phyloP scores from a whole-genome alignment of 2,329 filamentous ascomycete species.

The Cordyceps cateniannulata region DNA sequence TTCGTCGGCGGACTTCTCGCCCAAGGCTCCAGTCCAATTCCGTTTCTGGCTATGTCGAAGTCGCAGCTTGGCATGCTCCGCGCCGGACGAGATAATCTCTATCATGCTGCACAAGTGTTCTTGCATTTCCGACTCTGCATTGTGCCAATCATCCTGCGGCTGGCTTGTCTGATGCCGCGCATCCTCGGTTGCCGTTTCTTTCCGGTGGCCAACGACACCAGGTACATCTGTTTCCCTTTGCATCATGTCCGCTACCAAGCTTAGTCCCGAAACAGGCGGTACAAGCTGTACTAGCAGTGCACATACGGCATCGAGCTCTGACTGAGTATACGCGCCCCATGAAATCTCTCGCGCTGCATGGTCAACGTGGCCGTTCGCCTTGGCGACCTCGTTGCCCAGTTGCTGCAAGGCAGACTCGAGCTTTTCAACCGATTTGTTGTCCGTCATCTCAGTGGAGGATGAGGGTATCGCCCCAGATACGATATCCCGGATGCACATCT shows the following conservation, averaged over 20 bases:
- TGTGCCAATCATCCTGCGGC: not conserved
- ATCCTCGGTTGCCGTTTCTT: not conserved
- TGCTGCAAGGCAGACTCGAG: conserved; percentile 1
- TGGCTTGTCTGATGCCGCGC: not conserved
- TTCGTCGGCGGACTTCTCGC: not conserved
- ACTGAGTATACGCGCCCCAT: conserved; percentile 3
- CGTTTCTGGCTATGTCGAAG: not conserved
- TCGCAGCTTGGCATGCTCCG: not conserved
- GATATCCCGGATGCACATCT: not conserved
- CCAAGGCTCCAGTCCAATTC: not conserved
- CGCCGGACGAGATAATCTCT: not conserved
- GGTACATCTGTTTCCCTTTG: conserved; percentile 15
- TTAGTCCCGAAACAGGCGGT: not conserved
- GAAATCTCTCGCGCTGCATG: conserved; percentile 9
- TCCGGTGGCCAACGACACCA: conserved; percentile 20
- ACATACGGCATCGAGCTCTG: not conserved
- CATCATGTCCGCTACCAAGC: conserved; percentile 9
- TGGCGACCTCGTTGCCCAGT: conserved; percentile 4
- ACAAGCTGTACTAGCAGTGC: conserved; percentile 2
- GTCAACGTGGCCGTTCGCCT: conserved; percentile 4
- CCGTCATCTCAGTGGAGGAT: not conserved
- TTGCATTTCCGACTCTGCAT: not conserved
- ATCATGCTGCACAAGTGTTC: not conserved
- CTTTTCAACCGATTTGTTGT: not conserved
- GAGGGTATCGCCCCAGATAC: not conserved